Evolutionary conservation across 768 basidiomycete genomes (phyloP), one percentile per base, ranked within the genome.

Genomic region (Pholiota conissans): DNA sequence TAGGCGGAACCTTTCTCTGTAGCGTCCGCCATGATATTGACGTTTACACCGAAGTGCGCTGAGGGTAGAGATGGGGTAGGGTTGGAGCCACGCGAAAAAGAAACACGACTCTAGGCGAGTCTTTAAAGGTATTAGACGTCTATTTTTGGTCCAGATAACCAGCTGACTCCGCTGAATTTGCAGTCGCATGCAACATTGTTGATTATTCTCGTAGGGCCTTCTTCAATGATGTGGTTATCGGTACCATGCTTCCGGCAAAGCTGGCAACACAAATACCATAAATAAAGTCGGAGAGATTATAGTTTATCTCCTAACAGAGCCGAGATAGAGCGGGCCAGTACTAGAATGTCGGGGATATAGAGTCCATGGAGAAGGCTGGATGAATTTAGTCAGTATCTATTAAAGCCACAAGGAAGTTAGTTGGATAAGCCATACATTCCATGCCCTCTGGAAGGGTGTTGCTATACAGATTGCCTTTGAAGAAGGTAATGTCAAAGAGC

Each of bases 1-100:
- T 58, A 55, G 14, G 30, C 61, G 32, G 57, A 52, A 24, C 48
- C 54, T 40, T 64, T 61, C 50, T 64, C 63, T 24, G 56, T 39
- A n/a, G 53, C 24, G 51, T 62, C 61, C 29, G 63, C 37, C 63
- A 65, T 65, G 50, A 14, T 47, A 30, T 13, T 11, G 29, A 24
- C 18, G 49, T 30, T n/a, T 26, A 9, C 29, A 50, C 18, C n/a
- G 49, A 18, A 30, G 49, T 5, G 22, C 6, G 49, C 18, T 30
- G 18, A 50, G 30, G 29, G 28, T n/a, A 50, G 16, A 9, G 49
- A 50, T 16, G 29, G 29, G 34, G 49, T 9, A n/a, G n/a, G 5
- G 30, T 22, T 10, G 11, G 29, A 13, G n/a, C 27, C 27, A 30
- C 47, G 47, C 30, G 26, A 49, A 50, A 50, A 32, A 50, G n/a